Evolutionary conservation across 2,329 filamentous ascomycete genomes (phyloP).

Genomic region (Sclerotinia trifoliorum): DNA sequence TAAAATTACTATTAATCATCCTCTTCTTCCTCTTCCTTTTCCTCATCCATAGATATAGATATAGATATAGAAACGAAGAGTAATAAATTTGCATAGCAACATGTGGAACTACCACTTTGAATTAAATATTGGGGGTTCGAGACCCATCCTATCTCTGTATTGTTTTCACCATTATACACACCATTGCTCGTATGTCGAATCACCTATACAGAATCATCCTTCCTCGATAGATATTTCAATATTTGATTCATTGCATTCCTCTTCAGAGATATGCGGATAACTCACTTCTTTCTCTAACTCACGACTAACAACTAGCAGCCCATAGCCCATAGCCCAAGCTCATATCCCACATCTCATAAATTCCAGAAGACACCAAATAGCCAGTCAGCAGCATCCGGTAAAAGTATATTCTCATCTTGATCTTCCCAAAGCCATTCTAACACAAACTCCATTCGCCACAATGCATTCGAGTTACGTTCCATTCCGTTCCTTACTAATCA

Average conservation of each 20-base stretch:
- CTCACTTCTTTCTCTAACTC: not conserved
- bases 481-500: not conserved
- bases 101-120: conserved; percentile 1
- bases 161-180: not conserved
- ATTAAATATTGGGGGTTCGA: not conserved
- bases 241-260: not conserved
- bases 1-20: not conserved
- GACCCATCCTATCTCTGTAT: not conserved
- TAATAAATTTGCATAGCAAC: not conserved
- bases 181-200: no score
- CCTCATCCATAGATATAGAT: not conserved
- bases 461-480: not conserved
- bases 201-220: no score
- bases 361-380: not conserved
- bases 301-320: not conserved
- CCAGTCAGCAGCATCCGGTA: not conserved
- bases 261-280: not conserved
- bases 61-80: not conserved
- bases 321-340: not conserved
- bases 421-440: not conserved
- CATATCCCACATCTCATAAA: not conserved
- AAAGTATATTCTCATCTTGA: not conserved
- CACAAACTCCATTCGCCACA: conserved; percentile 9
- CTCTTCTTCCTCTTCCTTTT: not conserved
- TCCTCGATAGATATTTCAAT: not conserved